Percentiles rank a stretch among this genome's conserved stretches.
Evolutionary conservation across 768 basidiomycete species (phyloP).

Genomic region (Neoboletus subvelutipes): DNA sequence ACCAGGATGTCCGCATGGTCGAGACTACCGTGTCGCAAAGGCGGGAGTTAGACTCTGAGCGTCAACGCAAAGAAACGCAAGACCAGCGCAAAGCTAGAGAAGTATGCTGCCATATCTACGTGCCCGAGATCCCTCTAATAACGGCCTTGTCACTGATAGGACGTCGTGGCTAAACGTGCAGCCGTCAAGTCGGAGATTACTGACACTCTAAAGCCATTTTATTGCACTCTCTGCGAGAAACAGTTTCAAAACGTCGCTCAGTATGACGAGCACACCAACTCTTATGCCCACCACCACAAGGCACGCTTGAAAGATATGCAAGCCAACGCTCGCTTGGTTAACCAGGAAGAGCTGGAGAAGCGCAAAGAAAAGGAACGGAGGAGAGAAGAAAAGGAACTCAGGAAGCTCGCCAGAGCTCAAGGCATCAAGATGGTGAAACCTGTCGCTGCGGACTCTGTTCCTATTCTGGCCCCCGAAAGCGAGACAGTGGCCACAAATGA

Average conservation of each 20-base stretch:
- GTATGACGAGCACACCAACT: constrained; percentile 88
- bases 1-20: constrained; percentile 79
- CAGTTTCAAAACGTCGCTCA: constrained; percentile 85
- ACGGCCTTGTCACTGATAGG: constrained; percentile 38
- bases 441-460: constrained; percentile 13
- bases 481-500: constrained; percentile 18
- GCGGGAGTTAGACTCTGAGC: constrained; percentile 76
- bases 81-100: constrained; percentile 74
- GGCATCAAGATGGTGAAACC: constrained; percentile 65
- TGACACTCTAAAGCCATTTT: constrained; percentile 68
- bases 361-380: constrained; percentile 85
- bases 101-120: constrained; percentile 37
- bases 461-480: constrained; percentile 18
- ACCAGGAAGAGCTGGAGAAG: constrained; percentile 66
- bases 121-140: constrained; percentile 8
- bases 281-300: constrained; percentile 86
- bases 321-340: constrained; percentile 63
- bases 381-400: constrained; percentile 80
- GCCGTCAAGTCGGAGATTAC: constrained; percentile 70
- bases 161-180: constrained; percentile 58
- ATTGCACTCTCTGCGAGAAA: constrained; percentile 81
- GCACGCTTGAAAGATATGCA: constrained; percentile 82
- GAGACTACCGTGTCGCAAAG: constrained; percentile 84
- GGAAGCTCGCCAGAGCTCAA: constrained; percentile 79
- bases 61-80: constrained; percentile 76